phyloP scores from a whole-genome alignment of 148 eudicot species.

The Rhododendron williamsianum region DNA sequence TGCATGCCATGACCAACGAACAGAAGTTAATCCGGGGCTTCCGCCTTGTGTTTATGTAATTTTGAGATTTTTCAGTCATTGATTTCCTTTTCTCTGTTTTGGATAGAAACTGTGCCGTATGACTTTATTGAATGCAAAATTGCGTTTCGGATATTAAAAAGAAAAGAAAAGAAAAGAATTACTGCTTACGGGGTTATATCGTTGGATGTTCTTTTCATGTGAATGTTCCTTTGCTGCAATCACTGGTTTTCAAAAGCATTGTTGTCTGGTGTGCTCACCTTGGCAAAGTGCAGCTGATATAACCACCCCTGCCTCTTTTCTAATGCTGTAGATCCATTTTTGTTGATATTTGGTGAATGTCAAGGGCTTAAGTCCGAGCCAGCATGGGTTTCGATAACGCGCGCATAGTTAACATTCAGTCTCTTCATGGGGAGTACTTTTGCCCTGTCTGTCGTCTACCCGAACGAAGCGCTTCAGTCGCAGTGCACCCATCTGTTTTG shows the following conservation, averaged over 20 bases:
- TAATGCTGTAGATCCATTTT: background rate
- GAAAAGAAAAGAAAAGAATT: too few species aligned
- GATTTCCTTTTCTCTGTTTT: too few species aligned
- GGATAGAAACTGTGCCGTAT: too few species aligned
- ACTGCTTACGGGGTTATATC: background rate
- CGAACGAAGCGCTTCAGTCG: too few species aligned
- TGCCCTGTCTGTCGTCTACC: constrained; percentile 24
- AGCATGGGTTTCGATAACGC: constrained; percentile 92
- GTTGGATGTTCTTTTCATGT: background rate
- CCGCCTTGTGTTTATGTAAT: background rate
- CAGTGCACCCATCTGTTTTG: too few species aligned
- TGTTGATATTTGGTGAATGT: constrained; percentile 13
- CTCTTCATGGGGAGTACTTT: constrained; percentile 82
- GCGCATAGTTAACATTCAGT: constrained; percentile 70
- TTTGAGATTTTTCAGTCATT: too few species aligned
- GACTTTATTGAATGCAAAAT: too few species aligned
- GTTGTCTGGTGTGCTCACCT: background rate
- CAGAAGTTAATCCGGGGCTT: background rate
- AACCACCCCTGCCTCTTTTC: background rate
- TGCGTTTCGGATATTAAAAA: too few species aligned
- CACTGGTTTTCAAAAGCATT: background rate
- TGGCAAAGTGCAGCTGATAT: background rate
- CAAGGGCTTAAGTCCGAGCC: background rate
- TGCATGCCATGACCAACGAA: background rate
- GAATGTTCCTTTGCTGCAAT: too few species aligned